These are phyloP conservation scores for Oenanthe javanica DNA, from an alignment of 140 eudicot genomes.

Conservation along the genomic window DNA sequence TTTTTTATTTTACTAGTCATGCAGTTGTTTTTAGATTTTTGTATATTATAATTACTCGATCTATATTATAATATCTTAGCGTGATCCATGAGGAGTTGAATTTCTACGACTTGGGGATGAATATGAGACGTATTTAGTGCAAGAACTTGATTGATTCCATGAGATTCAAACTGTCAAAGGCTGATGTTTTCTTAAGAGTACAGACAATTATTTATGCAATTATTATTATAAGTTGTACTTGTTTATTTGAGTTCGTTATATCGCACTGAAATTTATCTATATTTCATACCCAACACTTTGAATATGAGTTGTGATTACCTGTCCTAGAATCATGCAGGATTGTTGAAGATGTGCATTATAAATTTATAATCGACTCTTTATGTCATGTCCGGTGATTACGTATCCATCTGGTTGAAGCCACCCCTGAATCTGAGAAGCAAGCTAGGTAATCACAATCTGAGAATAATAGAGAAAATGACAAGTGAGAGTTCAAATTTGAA, in stretches of 20 bases:
- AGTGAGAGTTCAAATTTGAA: neutral
- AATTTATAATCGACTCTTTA: neutral
- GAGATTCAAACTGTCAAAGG: neutral
- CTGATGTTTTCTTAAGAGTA: neutral
- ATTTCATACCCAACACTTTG: neutral
- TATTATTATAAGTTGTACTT: neutral
- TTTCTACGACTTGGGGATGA: neutral
- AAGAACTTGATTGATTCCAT: neutral
- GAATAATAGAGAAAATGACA: neutral
- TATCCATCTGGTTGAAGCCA: neutral
- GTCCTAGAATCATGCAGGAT: conserved; percentile 8
- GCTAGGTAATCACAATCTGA: neutral
- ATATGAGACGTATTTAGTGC: neutral
- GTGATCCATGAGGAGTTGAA: neutral
- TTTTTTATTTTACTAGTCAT: neutral
- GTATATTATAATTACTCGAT: neutral
- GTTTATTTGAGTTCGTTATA: neutral
- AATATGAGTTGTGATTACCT: neutral
- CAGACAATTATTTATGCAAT: neutral
- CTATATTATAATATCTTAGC: neutral
- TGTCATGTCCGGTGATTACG: neutral
- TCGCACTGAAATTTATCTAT: neutral
- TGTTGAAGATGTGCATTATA: neutral
- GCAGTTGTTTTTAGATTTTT: neutral
- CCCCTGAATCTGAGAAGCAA: neutral